Base-by-base conservation (phyloP, 192 early-diverging fungal species). In the Backusella liffmaniae region DNA sequence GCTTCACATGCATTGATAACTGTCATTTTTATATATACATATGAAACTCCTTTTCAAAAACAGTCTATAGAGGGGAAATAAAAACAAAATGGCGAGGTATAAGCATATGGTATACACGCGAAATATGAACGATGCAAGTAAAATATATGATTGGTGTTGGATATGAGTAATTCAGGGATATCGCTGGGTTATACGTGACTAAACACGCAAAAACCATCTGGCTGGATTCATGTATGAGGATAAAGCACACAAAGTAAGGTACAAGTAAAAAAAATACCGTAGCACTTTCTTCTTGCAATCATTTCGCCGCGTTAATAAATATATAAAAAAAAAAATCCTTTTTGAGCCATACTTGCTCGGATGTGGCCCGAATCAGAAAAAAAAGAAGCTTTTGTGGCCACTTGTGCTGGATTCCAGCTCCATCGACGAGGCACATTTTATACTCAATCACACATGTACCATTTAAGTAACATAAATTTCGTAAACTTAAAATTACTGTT, bases 161-260 rank as follows among this genome's bases (percentile, higher is more conserved):
- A 21, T 8, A 21, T 21, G 21, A 21, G 9, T 21, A 56, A 21
- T 56, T 56, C 53, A 26, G 0, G 8, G 8, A 5, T 56, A 56
- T n/a, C 3, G 53, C 6, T 44, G 42, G 53, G 18, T 56, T 56
- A 10, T 21, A 21, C 1, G 21, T 9, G 6, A 21, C 53, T 21
- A 56, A n/a, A 23, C 53, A 56, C n/a, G 53, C 53, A 56, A 56
- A 56, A 56, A 8, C 53, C 53, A 56, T 56, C 53, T 56, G 53
- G 53, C 21, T 56, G 53, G 53, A 56, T 56, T 56, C 53, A 56
- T 56, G 53, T 56, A n/a, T 56, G n/a, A 9, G n/a, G n/a, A 56
- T 44, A 56, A 23, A 21, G 7, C 18, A 56, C 53, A 56, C 5
- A 56, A 56, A 21, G n/a, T 21, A 21, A n/a, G n/a, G 7, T 56